Evolutionary conservation across 306 rosid species (phyloP), one percentile per base, ranked within the genome.

Genomic region (Ormosia semicastrata): DNA sequence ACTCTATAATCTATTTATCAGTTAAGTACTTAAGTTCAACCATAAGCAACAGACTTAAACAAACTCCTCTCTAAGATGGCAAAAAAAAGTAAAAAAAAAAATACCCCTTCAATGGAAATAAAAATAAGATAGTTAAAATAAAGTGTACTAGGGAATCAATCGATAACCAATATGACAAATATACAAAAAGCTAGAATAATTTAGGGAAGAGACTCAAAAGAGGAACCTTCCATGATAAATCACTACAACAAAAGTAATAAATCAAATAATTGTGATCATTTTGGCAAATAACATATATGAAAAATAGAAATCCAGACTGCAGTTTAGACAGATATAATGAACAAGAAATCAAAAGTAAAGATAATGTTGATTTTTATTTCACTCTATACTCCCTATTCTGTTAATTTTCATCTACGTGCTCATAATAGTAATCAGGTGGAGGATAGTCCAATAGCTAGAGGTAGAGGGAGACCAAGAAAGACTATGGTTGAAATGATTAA

Each of bases 271-370:
- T 34, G 36, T 1, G 41, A 66, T 54, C 59, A 59, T 46, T 47
- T 64, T 70, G 77, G 44, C 72, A 60, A 73, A 73, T 67, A 59
- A 67, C 30, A 44, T 29, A 36, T 29, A 44, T 12, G 34, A 68
- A 36, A 57, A 75, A 63, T 43, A 47, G 63, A 58, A 76, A 43
- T 32, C 54, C 63, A 72, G 43, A 81, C 37, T 11, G 33, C 73
- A 80, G 6, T 62, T 71, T 14, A 57, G 17, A 15, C 67, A 39
- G 30, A 76, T 5, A 67, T 5, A 39, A 74, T 24, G 66, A 78
- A 60, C 67, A 52, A 47, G 57, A 33, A 81, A 14, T 36, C 66
- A 56, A 78, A 65, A 47, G 8, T 30, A 13, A 77, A 79, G 62
- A 66, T 0, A 29, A 29, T 32, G 17, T 41, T 62, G 9, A 37